Evolutionary conservation across 73 alveolate species (phyloP).

Genomic region (Paramecium octaurelia): DNA sequence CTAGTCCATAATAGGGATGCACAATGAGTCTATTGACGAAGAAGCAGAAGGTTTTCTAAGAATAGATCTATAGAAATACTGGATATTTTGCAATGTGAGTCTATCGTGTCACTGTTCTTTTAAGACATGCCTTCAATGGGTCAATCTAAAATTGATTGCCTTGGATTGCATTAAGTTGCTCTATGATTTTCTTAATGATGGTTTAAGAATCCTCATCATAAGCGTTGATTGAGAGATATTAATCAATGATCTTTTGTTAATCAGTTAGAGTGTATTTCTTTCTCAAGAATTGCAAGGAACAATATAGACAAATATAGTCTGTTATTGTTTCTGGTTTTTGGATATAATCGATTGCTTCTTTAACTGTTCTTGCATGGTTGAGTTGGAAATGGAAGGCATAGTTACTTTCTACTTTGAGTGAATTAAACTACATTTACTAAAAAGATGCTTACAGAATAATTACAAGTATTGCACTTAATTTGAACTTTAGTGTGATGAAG

Average conservation of each 20-base stretch:
- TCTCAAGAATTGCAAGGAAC: neutral
- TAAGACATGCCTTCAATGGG: neutral
- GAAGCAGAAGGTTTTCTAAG: neutral
- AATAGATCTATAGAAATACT: neutral
- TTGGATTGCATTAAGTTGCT: neutral
- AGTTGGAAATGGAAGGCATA: neutral
- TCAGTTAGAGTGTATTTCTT: neutral
- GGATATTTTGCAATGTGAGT: slow-evolving; percentile 17
- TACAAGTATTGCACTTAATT: neutral
- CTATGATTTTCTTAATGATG: neutral
- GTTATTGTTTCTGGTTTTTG: neutral
- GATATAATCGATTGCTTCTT: neutral
- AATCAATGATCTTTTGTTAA: neutral
- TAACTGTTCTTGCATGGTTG: neutral
- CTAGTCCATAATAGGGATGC: neutral
- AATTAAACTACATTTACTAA: neutral
- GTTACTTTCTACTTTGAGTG: neutral
- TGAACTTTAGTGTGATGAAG: neutral
- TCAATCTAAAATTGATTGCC: neutral
- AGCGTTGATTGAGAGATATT: neutral
- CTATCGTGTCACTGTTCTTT: neutral
- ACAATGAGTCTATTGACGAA: neutral
- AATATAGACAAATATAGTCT: neutral
- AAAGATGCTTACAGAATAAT: neutral
- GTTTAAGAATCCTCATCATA: neutral